Evolutionary conservation across 371 early-diverging fungal genomes (phyloP).

Genomic region (Thermomucor indicae-seudaticae): DNA sequence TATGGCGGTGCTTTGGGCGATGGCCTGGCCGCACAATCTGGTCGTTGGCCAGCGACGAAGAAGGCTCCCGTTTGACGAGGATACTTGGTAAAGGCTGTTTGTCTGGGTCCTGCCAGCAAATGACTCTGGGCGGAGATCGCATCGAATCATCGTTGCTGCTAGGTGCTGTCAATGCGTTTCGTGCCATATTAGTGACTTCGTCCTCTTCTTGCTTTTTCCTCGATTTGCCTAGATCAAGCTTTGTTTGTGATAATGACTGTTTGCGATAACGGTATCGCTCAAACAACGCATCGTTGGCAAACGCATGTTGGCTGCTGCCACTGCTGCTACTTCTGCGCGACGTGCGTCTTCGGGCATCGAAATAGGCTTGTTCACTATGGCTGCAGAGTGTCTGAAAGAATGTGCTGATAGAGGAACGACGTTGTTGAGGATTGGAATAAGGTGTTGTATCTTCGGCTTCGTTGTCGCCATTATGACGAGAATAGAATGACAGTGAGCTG

Average conservation of each 20-base stretch:
- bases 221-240: not conserved
- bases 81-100: constrained; percentile 1
- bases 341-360: not conserved
- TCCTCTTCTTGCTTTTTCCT: too few relatives aligned
- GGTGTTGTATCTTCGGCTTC: constrained; percentile 1
- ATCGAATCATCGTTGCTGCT: too few relatives aligned
- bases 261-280: constrained; percentile 2
- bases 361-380: too few relatives aligned
- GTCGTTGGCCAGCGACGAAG: not conserved
- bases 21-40: not conserved
- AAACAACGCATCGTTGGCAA: not conserved
- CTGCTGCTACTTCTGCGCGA: not conserved
- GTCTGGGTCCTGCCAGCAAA: not conserved
- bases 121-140: not conserved
- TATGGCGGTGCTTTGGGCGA: not conserved
- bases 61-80: constrained; percentile 1
- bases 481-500: constrained; percentile 6
- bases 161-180: not conserved
- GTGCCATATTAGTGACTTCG: not conserved
- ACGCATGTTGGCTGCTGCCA: not conserved
- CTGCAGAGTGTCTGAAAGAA: constrained; percentile 1
- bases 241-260: not conserved
- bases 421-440: constrained; percentile 1
- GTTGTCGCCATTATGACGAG: not conserved
- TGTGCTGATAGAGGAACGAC: constrained; percentile 1